A percentile compares a stretch with the other conserved stretches of the same genome.
Evolutionary conservation across 1,284 basidiomycete genomes (phyloP).

Genomic region (Phellinidium pouzarii): DNA sequence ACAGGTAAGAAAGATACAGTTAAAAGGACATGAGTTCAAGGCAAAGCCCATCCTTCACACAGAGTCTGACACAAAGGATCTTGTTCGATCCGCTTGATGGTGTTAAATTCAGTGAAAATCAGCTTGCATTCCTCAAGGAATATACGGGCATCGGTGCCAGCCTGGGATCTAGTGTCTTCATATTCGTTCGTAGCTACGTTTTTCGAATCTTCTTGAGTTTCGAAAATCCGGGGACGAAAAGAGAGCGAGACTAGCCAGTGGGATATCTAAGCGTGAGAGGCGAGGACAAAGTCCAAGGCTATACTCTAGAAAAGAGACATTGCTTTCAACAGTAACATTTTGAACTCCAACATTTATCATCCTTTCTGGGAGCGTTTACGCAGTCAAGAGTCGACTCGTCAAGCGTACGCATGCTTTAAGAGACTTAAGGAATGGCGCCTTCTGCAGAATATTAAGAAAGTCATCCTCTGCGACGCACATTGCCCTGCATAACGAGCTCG

Average conservation of each 20-base stretch:
- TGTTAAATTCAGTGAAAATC: not conserved
- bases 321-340: not conserved
- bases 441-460: not conserved
- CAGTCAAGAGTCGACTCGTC: not conserved
- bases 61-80: not conserved
- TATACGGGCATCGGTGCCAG: too few relatives aligned
- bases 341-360: not conserved
- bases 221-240: not conserved
- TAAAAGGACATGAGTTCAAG: too few relatives aligned
- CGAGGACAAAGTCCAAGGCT: not conserved
- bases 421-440: not conserved
- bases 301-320: too few relatives aligned
- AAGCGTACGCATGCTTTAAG: conserved; percentile 1
- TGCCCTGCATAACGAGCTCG: not conserved
- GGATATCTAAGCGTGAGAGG: not conserved
- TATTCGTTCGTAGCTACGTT: too few relatives aligned
- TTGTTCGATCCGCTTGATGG: conserved; percentile 1
- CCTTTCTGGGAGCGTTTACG: not conserved
- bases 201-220: too few relatives aligned
- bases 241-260: conserved; percentile 1
- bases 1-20: too few relatives aligned
- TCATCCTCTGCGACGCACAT: not conserved
- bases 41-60: not conserved
- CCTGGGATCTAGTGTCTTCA: too few relatives aligned
- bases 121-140: conserved; percentile 5